Evolutionary conservation across 495 filamentous ascomycete species (phyloP).

Genomic region (Penicillium herquei): DNA sequence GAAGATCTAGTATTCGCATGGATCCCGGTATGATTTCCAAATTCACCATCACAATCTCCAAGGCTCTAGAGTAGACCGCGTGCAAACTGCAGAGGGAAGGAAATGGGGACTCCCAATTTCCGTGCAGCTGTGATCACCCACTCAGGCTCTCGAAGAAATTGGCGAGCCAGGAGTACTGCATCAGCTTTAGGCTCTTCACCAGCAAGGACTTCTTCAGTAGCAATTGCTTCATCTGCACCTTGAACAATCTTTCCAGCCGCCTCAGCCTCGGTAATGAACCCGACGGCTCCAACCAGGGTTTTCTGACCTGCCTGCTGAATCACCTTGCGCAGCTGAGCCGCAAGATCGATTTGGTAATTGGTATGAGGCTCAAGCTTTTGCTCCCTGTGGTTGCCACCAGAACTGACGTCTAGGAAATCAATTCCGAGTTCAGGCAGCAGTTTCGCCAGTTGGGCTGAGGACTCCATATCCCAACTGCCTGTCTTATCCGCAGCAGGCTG

Average conservation of each 20-base stretch:
- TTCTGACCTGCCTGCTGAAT: conserved; percentile 53
- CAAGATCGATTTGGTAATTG: conserved; percentile 64
- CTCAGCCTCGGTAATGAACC: conserved; percentile 63
- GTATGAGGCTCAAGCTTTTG: conserved; percentile 57
- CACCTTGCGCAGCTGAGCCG: conserved; percentile 55
- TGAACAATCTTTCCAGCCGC: conserved; percentile 58
- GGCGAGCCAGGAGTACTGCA: conserved; percentile 60
- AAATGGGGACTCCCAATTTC: conserved; percentile 56
- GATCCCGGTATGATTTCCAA: not conserved
- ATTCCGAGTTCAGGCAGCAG: conserved; percentile 63
- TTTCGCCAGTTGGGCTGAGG: conserved; percentile 61
- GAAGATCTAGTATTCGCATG: too few species aligned
- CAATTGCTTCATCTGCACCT: conserved; percentile 45
- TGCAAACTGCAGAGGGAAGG: conserved; percentile 54
- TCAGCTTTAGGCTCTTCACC: conserved; percentile 53
- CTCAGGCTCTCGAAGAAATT: conserved; percentile 66
- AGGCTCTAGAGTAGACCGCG: conserved; percentile 17
- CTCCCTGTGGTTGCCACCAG: conserved; percentile 60
- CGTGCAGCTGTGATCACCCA: conserved; percentile 62
- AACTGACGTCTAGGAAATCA: conserved; percentile 74
- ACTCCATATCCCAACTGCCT: conserved; percentile 63
- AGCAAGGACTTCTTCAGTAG: conserved; percentile 34
- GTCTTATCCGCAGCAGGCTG: conserved; percentile 36
- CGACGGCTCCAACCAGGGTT: conserved; percentile 69
- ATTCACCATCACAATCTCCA: not conserved